phyloP scores from a whole-genome alignment of 305 asterid genomes.

The Coffea humblotiana region DNA sequence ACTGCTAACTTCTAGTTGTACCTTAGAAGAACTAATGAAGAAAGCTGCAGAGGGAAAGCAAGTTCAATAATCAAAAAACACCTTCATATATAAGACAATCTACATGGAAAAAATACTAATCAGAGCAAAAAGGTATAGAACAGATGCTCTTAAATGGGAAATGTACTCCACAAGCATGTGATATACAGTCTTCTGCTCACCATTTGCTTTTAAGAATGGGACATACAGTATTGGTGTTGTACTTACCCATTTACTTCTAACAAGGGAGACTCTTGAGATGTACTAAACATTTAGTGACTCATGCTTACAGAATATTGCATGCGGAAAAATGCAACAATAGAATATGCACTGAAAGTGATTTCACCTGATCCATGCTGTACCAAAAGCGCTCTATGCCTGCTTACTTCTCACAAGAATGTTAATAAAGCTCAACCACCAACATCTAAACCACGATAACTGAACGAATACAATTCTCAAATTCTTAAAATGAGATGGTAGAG shows the following conservation, averaged over 20 bases:
- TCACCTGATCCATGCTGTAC: background rate
- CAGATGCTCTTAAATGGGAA: background rate
- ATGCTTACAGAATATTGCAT: background rate
- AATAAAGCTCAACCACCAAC: background rate
- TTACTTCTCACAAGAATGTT: background rate
- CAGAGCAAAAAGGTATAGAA: background rate
- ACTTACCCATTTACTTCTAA: background rate
- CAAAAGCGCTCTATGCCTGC: background rate
- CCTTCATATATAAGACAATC: background rate
- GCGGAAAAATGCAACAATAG: background rate
- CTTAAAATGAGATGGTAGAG: background rate
- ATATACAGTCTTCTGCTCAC: background rate
- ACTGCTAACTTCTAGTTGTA: conserved; percentile 4
- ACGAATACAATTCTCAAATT: background rate
- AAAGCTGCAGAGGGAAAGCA: background rate
- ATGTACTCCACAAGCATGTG: background rate
- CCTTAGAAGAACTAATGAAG: background rate
- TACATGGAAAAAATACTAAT: background rate
- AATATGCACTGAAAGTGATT: background rate
- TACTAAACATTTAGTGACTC: background rate
- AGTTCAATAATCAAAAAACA: background rate
- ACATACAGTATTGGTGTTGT: background rate
- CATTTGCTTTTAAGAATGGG: background rate
- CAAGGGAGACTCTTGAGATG: background rate
- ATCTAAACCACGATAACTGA: background rate